Percentiles rank a stretch among this genome's conserved stretches.
phyloP scores from a whole-genome alignment of 768 basidiomycete genomes.

The Agrocybe praecox region DNA sequence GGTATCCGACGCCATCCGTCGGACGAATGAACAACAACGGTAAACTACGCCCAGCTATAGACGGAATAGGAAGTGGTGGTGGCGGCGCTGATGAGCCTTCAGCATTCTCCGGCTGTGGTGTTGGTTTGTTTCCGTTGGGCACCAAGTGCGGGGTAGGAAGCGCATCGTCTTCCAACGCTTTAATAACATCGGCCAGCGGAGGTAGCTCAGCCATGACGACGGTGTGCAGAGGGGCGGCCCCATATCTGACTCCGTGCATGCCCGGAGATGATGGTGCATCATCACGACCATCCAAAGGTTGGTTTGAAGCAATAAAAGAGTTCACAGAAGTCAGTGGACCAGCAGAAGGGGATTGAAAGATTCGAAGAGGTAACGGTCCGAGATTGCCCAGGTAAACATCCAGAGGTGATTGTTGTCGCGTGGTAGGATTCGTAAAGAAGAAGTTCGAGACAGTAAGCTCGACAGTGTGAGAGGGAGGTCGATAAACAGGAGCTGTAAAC shows the following conservation, averaged over 20 bases:
- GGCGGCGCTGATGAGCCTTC: slow-evolving; percentile 23
- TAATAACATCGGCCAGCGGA: slow-evolving; percentile 70
- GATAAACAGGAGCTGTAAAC: slow-evolving; percentile 78
- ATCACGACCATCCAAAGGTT: slow-evolving; percentile 37
- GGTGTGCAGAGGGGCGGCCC: slow-evolving; percentile 65
- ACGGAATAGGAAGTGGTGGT: slow-evolving; percentile 40
- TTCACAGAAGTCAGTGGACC: slow-evolving; percentile 68
- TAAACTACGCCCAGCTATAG: slow-evolving; percentile 70
- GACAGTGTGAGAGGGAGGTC: slow-evolving; percentile 69
- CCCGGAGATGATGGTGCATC: slow-evolving; percentile 28
- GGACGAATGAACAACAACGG: slow-evolving; percentile 83
- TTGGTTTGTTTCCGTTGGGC: slow-evolving; percentile 37
- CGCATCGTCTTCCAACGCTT: slow-evolving; percentile 75
- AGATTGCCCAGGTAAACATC: slow-evolving; percentile 90
- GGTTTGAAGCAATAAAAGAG: slow-evolving; percentile 50
- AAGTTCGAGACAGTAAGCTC: slow-evolving; percentile 89
- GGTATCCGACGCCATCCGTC: slow-evolving; percentile 86
- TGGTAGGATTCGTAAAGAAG: slow-evolving; percentile 77
- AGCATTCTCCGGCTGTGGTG: slow-evolving; percentile 29
- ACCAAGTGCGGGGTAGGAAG: slow-evolving; percentile 42
- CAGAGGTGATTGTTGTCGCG: slow-evolving; percentile 65
- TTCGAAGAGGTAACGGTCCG: slow-evolving; percentile 79
- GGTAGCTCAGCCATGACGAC: slow-evolving; percentile 90
- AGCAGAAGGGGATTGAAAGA: slow-evolving; percentile 73
- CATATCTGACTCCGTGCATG: slow-evolving; percentile 46